Conservation (phyloP, 805 yeast species). For the Kurtzmaniella fragi region DNA sequence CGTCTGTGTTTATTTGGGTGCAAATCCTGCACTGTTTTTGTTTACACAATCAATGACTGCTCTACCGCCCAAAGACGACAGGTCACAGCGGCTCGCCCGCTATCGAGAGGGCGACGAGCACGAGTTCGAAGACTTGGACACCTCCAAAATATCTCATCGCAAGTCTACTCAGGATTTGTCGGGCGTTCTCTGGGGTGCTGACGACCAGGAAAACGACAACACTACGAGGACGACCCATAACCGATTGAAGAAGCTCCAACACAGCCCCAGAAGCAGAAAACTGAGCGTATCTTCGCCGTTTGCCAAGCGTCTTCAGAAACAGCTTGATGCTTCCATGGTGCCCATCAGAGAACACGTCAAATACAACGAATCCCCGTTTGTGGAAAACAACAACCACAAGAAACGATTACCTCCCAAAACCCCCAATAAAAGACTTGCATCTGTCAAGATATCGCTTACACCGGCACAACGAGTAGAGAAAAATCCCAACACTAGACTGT, state of each 20-base stretch:
- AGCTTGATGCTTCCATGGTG: not conserved
- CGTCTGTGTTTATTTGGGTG: too few species aligned
- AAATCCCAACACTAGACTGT: conserved; percentile 30
- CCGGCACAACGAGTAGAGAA: conserved; percentile 52
- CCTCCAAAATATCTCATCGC: conserved; percentile 29
- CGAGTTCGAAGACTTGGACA: conserved; percentile 24
- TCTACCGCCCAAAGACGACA: too few species aligned
- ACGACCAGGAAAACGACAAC: not conserved
- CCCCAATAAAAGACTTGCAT: conserved; percentile 17
- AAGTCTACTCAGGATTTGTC: conserved; percentile 27
- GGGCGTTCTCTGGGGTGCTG: conserved; percentile 3
- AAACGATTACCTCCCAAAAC: not conserved
- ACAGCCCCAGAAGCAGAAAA: not conserved
- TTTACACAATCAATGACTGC: too few species aligned
- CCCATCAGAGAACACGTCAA: not conserved
- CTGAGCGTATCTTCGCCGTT: conserved; percentile 18
- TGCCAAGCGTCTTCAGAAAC: conserved; percentile 20
- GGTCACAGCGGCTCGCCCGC: not conserved
- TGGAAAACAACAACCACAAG: conserved; percentile 7
- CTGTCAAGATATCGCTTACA: conserved; percentile 39
- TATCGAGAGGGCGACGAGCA: conserved; percentile 17
- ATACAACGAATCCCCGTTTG: conserved; percentile 14
- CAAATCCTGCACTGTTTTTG: too few species aligned
- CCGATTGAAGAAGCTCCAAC: not conserved
- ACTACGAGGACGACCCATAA: not conserved